These are phyloP conservation scores for Neurospora africana DNA, from an alignment of 495 filamentous ascomycete species.

Conservation along the genomic window DNA sequence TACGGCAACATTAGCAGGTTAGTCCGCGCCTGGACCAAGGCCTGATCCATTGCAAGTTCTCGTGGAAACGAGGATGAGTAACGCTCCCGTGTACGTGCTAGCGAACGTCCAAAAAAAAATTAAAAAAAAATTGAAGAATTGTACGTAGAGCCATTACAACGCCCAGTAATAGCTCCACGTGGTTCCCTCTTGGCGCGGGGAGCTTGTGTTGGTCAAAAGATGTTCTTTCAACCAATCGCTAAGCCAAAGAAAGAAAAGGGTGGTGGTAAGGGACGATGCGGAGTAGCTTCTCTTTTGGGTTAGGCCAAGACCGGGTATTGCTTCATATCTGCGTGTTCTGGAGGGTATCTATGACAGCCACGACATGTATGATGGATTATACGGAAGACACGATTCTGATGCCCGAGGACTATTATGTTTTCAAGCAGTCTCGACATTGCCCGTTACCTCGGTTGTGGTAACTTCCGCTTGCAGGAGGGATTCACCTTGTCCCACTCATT, in stretches of 20 bases:
- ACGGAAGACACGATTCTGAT: background rate
- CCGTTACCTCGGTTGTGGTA: background rate
- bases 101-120: background rate
- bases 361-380: background rate
- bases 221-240: background rate
- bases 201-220: background rate
- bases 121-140: no score
- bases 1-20: background rate
- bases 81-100: background rate
- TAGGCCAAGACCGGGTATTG: background rate
- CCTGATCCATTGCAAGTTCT: background rate
- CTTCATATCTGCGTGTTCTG: background rate
- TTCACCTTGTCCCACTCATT: background rate
- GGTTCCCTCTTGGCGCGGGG: background rate
- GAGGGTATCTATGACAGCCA: background rate
- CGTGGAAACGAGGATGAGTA: background rate
- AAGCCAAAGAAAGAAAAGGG: background rate
- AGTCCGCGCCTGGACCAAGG: background rate
- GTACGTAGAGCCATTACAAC: background rate
- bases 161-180: background rate
- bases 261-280: background rate
- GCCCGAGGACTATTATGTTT: background rate
- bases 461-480: background rate
- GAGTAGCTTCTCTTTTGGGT: background rate
- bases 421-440: background rate